A percentile compares a stretch with the other conserved stretches of the same genome.
Conservation (phyloP, 495 filamentous ascomycete species). For the Penicillium manginii region DNA sequence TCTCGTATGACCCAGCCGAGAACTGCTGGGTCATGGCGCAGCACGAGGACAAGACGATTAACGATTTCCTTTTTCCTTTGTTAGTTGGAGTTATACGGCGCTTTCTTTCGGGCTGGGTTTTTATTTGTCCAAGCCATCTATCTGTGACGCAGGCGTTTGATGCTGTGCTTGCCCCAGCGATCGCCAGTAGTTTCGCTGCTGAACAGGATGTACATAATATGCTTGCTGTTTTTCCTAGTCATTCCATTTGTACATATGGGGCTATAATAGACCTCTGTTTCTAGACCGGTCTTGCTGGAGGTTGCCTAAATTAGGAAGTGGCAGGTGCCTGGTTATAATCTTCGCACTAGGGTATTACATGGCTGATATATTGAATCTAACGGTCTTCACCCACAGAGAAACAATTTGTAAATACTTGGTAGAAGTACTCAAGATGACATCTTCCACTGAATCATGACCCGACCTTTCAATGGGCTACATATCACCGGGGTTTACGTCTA, state of each 20-base stretch:
- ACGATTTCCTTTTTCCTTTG: conserved; percentile 6
- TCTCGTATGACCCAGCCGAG: neutral
- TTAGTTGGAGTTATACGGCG: conserved; percentile 21
- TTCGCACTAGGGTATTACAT: too few species aligned
- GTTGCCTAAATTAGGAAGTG: too few species aligned
- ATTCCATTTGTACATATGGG: conserved; percentile 21
- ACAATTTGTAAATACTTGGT: too few species aligned
- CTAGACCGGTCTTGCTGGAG: neutral
- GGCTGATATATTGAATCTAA: too few species aligned
- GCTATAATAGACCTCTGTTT: conserved; percentile 18
- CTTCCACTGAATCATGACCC: too few species aligned
- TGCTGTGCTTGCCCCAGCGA: neutral
- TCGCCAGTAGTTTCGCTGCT: neutral
- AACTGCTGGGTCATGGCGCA: conserved; percentile 2
- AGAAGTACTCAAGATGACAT: too few species aligned
- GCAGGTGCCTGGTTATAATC: too few species aligned
- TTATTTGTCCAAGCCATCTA: conserved; percentile 5
- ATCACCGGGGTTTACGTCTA: too few species aligned
- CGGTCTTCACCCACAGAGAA: too few species aligned
- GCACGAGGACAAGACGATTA: conserved; percentile 17
- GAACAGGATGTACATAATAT: conserved; percentile 20
- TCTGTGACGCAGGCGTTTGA: neutral
- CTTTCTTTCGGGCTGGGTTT: conserved; percentile 11
- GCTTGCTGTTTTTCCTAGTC: neutral
- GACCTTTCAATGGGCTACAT: too few species aligned